phyloP scores from a whole-genome alignment of 2,329 filamentous ascomycete species.

The Calonectria pauciramosa region DNA sequence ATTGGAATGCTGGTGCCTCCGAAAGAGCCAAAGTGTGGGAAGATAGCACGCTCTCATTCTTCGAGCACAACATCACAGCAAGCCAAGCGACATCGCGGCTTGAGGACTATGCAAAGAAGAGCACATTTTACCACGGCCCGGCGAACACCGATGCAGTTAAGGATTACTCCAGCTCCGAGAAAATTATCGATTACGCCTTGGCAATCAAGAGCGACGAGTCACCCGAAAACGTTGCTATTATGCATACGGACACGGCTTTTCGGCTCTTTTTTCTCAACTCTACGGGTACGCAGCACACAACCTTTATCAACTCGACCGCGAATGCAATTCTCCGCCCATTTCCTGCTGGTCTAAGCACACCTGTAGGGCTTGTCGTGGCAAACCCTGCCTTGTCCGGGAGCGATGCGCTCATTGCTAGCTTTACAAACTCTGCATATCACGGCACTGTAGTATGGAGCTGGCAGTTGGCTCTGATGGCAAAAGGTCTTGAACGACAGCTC shows the following conservation, averaged over 20 bases:
- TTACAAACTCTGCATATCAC: constrained; percentile 70
- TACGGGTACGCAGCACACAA: constrained; percentile 68
- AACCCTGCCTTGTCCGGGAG: constrained; percentile 71
- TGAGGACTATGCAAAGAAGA: constrained; percentile 58
- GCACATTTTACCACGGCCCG: constrained; percentile 59
- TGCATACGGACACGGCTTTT: constrained; percentile 76
- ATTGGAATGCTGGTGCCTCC: constrained; percentile 60
- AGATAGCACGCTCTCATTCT: constrained; percentile 70
- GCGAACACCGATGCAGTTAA: constrained; percentile 56
- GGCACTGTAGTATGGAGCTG: constrained; percentile 76
- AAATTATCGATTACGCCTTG: constrained; percentile 67
- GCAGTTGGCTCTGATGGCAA: constrained; percentile 75
- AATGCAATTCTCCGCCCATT: constrained; percentile 70
- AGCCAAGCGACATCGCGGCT: constrained; percentile 62
- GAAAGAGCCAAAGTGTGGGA: constrained; percentile 73
- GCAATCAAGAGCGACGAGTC: constrained; percentile 67
- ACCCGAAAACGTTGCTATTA: constrained; percentile 65
- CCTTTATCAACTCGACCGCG: constrained; percentile 69
- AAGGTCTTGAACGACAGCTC: constrained; percentile 70
- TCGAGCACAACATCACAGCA: constrained; percentile 59
- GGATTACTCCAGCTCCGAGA: constrained; percentile 48
- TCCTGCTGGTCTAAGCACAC: constrained; percentile 69
- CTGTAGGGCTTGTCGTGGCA: constrained; percentile 69
- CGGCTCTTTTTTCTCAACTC: constrained; percentile 73
- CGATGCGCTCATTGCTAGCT: constrained; percentile 62